These are phyloP conservation scores for Rhytidhysteron rufulum DNA, from an alignment of 2,329 filamentous ascomycete species.

Conservation along the genomic window DNA sequence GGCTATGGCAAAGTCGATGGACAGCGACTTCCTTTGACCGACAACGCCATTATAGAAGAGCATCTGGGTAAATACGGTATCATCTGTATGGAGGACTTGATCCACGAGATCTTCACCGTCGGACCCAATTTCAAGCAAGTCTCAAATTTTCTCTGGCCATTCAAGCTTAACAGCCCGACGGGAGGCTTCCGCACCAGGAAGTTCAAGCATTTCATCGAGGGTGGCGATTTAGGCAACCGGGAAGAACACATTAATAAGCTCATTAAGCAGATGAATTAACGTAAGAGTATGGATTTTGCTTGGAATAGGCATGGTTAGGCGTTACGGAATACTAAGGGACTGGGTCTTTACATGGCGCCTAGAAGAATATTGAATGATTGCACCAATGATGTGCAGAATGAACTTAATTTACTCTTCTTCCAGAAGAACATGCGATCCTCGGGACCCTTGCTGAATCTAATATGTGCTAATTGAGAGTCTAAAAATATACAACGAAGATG, in stretches of 20 bases:
- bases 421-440: too few relatives aligned
- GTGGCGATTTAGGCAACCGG: constrained; percentile 97
- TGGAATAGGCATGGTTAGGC: constrained; percentile 8
- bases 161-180: constrained; percentile 98
- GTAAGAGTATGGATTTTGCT: constrained; percentile 2
- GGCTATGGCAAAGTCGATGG: constrained; percentile 99
- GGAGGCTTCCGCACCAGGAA: constrained; percentile 95
- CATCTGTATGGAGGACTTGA: constrained; percentile 97
- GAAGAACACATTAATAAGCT: constrained; percentile 97
- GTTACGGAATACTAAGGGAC: constrained; percentile 12
- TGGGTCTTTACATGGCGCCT: constrained; percentile 1
- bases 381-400: neutral
- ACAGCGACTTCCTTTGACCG: constrained; percentile 92
- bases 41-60: constrained; percentile 97
- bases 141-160: constrained; percentile 99
- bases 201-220: constrained; percentile 99
- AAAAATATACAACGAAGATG: too few relatives aligned
- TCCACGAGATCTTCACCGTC: constrained; percentile 90
- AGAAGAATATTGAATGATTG: neutral
- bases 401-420: too few relatives aligned
- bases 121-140: constrained; percentile 98
- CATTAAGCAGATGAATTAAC: constrained; percentile 98
- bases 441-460: too few relatives aligned
- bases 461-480: too few relatives aligned
- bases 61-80: constrained; percentile 97